Evolutionary conservation across 2,329 filamentous ascomycete species (phyloP), one percentile per base, ranked within the genome.

Genomic region (Sporothrix brunneoviolacea): DNA sequence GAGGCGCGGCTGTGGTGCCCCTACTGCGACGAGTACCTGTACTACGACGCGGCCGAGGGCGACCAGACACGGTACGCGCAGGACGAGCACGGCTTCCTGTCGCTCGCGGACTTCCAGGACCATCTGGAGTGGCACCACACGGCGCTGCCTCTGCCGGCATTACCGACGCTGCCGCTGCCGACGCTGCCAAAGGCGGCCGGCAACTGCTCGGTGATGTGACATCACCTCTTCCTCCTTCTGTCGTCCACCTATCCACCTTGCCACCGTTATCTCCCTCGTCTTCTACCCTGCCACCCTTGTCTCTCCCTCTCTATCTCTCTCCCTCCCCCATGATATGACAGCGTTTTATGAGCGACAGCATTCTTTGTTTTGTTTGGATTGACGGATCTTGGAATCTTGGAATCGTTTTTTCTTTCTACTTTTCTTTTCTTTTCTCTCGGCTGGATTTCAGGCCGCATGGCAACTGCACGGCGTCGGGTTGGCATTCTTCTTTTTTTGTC

Each of bases 71-170:
- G 65, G 24, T 74, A 74, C 15, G 70, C 70, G 13, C 68, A 69
- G 55, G 70, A 76, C 48, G 74, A 75, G 48, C 58, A 57, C 30
- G 72, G 70, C 4, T 78, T 79, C 58, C 70, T 71, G 38, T 69
- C 71, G 55, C 60, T 82, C 39, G 64, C 61, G 15, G 66, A 67
- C 15, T 72, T 81, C 33, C 72, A 73, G 60, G 72, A 73, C 52
- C 79, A 82, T 56, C 66, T 82, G 24, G 74, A 75, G 57, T 82
- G 79, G 79, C 68, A 72, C 54, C 79, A 82, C 55, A 70, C 69
- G 7, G 64, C 68, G 1, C 60, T 69, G 48, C 68, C 70, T 3
- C 57, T 71, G 51, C 64, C 65, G 36, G 63, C 63, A 28, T 42
- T 68, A 32, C 63, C 66, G 2, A 57, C 62, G 10, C 28, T n/a